phyloP scores from a whole-genome alignment of 2,329 filamentous ascomycete species.

The Verticillium nonalfalfae region DNA sequence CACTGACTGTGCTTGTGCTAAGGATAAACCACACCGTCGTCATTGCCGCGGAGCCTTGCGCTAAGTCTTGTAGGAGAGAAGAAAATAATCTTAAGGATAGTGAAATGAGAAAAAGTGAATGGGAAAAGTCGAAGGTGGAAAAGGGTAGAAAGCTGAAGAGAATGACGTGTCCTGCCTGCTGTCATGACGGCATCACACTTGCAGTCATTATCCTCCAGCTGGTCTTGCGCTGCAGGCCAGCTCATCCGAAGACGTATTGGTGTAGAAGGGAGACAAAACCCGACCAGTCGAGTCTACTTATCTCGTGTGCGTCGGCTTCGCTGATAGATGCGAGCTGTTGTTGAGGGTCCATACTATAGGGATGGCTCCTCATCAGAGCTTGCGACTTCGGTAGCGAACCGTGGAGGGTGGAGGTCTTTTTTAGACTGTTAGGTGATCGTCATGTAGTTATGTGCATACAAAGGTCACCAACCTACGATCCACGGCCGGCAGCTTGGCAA shows the following conservation, averaged over 20 bases:
- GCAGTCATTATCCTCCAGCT: background rate
- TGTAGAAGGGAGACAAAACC: background rate
- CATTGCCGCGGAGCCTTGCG: background rate
- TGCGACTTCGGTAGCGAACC: background rate
- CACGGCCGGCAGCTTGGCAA: conserved; percentile 5
- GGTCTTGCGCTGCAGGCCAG: background rate
- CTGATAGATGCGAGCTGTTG: background rate
- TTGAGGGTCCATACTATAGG: background rate
- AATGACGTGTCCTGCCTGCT: background rate
- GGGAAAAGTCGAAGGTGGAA: background rate
- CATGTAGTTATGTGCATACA: background rate
- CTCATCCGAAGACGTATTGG: background rate
- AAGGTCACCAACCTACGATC: conserved; percentile 10
- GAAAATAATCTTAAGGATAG: background rate
- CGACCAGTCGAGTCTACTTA: background rate
- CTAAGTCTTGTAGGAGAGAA: background rate
- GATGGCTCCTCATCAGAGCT: background rate
- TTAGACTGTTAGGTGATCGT: background rate
- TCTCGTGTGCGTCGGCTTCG: background rate
- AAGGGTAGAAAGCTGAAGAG: background rate
- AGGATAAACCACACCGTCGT: background rate
- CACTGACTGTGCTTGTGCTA: background rate
- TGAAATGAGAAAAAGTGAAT: too few relatives aligned
- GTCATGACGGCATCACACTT: background rate
- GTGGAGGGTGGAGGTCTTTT: background rate